Evolutionary conservation across 2,329 filamentous ascomycete genomes (phyloP).

Genomic region (Drechslerella coelobrocha): DNA sequence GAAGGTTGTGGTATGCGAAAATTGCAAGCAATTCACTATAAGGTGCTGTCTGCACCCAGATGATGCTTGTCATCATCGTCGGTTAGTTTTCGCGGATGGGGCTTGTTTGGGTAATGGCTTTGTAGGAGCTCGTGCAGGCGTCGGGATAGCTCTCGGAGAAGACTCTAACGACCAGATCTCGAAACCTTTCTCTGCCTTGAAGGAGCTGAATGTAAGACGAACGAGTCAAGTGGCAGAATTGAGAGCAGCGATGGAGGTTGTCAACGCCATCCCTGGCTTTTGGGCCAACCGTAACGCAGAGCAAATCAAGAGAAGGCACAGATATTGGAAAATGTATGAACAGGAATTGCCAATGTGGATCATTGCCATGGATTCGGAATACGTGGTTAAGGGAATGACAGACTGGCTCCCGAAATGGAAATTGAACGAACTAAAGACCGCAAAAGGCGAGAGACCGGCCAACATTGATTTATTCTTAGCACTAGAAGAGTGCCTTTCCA

Average conservation of each 20-base stretch:
- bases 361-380: conserved; percentile 25
- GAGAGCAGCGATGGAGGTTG: conserved; percentile 17
- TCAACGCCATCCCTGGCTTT: neutral
- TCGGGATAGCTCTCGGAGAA: conserved; percentile 12
- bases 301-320: neutral
- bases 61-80: conserved; percentile 5
- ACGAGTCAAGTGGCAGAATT: conserved; percentile 25
- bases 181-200: conserved; percentile 9
- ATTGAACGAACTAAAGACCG: neutral
- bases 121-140: conserved; percentile 7
- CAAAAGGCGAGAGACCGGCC: neutral
- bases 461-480: conserved; percentile 16
- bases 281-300: neutral
- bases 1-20: neutral
- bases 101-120: conserved; percentile 13
- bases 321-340: neutral
- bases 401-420: conserved; percentile 20
- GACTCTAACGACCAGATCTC: conserved; percentile 1
- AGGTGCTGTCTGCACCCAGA: conserved; percentile 16
- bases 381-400: conserved; percentile 18
- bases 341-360: neutral
- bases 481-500: conserved; percentile 4
- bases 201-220: neutral
- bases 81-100: conserved; percentile 22
- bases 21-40: conserved; percentile 4